phyloP scores from a whole-genome alignment of 2,329 filamentous ascomycete species.

The Penicillium sp. region DNA sequence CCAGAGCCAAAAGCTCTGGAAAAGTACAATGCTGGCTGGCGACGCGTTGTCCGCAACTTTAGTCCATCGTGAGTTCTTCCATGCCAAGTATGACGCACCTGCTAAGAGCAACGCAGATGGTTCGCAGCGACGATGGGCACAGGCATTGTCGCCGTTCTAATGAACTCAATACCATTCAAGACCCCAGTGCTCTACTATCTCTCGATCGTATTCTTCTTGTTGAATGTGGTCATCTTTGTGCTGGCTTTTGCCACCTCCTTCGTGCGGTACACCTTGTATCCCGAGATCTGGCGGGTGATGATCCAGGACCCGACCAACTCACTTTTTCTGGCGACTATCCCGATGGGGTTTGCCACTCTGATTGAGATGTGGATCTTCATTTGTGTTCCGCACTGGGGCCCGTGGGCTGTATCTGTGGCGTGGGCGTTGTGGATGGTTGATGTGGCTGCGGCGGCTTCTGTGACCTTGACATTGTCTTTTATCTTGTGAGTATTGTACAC shows the following conservation, averaged over 20 bases:
- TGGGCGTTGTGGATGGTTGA: slow-evolving; percentile 50
- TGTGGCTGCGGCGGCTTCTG: slow-evolving; percentile 40
- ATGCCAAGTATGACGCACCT: neutral
- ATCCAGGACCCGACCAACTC: slow-evolving; percentile 58
- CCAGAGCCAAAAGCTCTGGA: neutral
- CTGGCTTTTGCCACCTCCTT: slow-evolving; percentile 52
- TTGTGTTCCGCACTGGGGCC: slow-evolving; percentile 53
- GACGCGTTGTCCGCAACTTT: slow-evolving; percentile 49
- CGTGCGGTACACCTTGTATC: slow-evolving; percentile 56
- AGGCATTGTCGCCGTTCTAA: slow-evolving; percentile 59
- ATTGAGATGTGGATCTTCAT: slow-evolving; percentile 57
- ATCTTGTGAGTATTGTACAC: slow-evolving; percentile 48
- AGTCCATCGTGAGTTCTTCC: slow-evolving; percentile 47
- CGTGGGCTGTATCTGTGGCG: slow-evolving; percentile 44
- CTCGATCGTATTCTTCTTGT: slow-evolving; percentile 54
- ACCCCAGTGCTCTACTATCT: slow-evolving; percentile 54
- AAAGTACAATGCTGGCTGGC: slow-evolving; percentile 24
- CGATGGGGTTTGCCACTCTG: slow-evolving; percentile 60
- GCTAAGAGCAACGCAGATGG: slow-evolving; percentile 42
- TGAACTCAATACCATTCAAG: slow-evolving; percentile 58
- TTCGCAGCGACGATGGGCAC: slow-evolving; percentile 62
- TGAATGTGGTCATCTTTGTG: slow-evolving; percentile 56
- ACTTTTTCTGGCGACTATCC: slow-evolving; percentile 59
- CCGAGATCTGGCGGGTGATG: slow-evolving; percentile 59
- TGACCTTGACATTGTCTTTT: slow-evolving; percentile 47